Evolutionary conservation across 306 rosid species (phyloP), one percentile per base, ranked within the genome.

Genomic region (Quercus engelmannii): DNA sequence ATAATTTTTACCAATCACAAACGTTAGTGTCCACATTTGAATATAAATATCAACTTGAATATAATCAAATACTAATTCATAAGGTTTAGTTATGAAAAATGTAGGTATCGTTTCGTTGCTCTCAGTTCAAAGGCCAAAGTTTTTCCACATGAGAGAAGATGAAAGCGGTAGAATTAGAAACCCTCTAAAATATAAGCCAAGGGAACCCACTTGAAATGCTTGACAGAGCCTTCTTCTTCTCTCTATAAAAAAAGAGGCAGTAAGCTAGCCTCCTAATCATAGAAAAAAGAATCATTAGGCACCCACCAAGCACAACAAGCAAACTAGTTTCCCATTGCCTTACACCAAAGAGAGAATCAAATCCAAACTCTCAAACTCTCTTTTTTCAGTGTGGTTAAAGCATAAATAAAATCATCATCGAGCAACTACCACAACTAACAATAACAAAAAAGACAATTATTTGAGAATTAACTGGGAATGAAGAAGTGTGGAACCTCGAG

Each of bases 371-470:
- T 41, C 46, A 41, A 69, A 76, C 54, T 4, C 55, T 86, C 89
- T 26, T 1, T 26, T 1, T 85, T 86, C 91, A 20, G 93, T 89
- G 92, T 91, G 96, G 96, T 91, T 91, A 86, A 91, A 89, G 96
- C 93, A 86, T 78, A 69, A 80, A 5, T 33, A 89, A 41, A 41
- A 91, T 86, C 93, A 91, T 91, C 97, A 91, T 85, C 49, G 89
- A 91, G 93, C 93, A 76, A 6, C n/a, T 28, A 21, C 51, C 25
- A 63, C 25, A 12, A 11, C 4, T 63, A 33, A 13, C 62, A 4
- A 28, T 6, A 46, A 3, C 19, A 0, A 2, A 65, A 65, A 3
- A 13, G 17, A 9, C 55, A 73, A 17, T 20, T 38, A 35, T 41
- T 17, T 11, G 77, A 1, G 33, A 76, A 33, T 20, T 20, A 41